phyloP scores from a whole-genome alignment of 768 basidiomycete genomes.

The Pleurotus cornucopiae region DNA sequence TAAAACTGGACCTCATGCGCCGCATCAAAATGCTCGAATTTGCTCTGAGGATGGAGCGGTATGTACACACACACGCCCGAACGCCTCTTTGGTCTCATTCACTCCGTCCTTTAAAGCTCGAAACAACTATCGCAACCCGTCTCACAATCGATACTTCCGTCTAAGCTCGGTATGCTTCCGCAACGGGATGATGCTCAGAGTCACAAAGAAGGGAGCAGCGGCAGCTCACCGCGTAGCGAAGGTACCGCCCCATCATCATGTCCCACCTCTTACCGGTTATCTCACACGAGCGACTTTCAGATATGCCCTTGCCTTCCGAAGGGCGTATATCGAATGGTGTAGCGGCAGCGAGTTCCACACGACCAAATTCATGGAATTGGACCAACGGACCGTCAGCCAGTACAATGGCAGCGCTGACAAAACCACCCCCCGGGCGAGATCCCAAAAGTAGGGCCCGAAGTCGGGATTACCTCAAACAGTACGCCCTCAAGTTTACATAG shows the following conservation, averaged over 20 bases:
- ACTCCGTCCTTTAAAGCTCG: conserved; percentile 40
- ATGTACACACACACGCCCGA: conserved; percentile 22
- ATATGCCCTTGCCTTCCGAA: conserved; percentile 67
- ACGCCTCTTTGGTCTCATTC: neutral
- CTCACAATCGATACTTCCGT: conserved; percentile 54
- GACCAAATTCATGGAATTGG: conserved; percentile 58
- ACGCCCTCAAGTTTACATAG: conserved; percentile 24
- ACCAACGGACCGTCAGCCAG: conserved; percentile 37
- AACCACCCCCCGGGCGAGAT: conserved; percentile 78
- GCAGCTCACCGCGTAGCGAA: conserved; percentile 83
- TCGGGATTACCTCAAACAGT: conserved; percentile 97
- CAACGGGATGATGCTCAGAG: conserved; percentile 71
- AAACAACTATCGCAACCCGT: conserved; percentile 71
- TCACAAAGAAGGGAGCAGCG: conserved; percentile 76
- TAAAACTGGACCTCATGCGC: conserved; percentile 92
- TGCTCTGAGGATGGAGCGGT: conserved; percentile 95
- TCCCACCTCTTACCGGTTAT: neutral
- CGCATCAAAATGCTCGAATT: conserved; percentile 99
- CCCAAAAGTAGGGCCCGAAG: conserved; percentile 94
- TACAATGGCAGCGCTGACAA: conserved; percentile 45
- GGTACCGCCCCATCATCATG: conserved; percentile 35
- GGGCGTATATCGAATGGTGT: conserved; percentile 60
- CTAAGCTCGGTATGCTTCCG: conserved; percentile 61
- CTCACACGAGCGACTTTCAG: conserved; percentile 27
- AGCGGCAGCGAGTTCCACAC: conserved; percentile 36